Evolutionary conservation across 1,139 yeast genomes (phyloP).

Genomic region (Pichia inconspicua): DNA sequence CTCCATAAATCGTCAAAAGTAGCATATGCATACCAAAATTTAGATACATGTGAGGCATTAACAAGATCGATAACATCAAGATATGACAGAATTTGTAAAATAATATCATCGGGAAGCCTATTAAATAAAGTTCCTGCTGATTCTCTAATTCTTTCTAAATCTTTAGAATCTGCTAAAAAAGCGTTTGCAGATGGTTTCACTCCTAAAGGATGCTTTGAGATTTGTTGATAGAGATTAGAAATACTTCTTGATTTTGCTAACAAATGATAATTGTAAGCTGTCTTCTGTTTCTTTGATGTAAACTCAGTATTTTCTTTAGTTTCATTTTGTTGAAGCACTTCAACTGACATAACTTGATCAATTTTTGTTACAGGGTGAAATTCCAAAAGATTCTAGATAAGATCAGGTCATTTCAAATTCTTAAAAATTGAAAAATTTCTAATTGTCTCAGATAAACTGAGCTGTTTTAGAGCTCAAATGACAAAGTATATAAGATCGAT

Average conservation of each 20-base stretch:
- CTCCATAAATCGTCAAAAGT: conserved; percentile 80
- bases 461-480: neutral
- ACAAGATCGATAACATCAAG: conserved; percentile 38
- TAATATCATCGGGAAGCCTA: conserved; percentile 50
- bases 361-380: neutral
- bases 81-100: conserved; percentile 40
- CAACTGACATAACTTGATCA: neutral
- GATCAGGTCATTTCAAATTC: neutral
- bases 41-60: conserved; percentile 49
- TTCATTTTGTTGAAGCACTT: neutral
- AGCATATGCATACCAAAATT: conserved; percentile 61
- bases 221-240: conserved; percentile 4
- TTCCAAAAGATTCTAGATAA: neutral
- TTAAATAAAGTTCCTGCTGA: conserved; percentile 47
- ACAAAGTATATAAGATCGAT: neutral
- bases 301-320: neutral
- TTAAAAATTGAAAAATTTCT: no score
- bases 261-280: neutral
- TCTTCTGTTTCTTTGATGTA: neutral
- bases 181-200: conserved; percentile 70
- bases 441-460: no score
- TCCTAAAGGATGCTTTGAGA: conserved; percentile 57
- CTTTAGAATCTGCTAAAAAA: conserved; percentile 26
- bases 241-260: conserved; percentile 7
- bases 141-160: conserved; percentile 26